phyloP scores from a whole-genome alignment of 108 stramenopile species.

The Phaeodactylum tricornutum region DNA sequence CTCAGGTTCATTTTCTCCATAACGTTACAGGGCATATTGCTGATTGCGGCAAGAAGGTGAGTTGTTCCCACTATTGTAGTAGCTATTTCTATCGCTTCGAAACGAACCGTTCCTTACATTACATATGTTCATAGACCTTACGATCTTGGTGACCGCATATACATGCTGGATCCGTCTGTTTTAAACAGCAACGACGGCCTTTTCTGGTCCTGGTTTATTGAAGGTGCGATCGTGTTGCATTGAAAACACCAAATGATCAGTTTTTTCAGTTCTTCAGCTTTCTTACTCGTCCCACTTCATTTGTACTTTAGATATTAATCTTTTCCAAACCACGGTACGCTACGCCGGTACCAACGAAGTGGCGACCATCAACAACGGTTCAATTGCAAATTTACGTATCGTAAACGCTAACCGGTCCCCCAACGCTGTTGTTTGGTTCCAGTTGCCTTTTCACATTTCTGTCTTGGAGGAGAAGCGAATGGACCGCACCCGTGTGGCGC shows the following conservation, averaged over 20 bases:
- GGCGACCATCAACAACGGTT: conserved; percentile 51
- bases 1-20: not conserved
- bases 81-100: not conserved
- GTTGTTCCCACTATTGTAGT: not conserved
- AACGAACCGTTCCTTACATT: not conserved
- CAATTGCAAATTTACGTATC: conserved; percentile 40
- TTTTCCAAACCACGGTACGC: conserved; percentile 57
- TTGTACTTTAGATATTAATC: conserved; percentile 30
- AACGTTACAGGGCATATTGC: conserved; percentile 34
- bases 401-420: conserved; percentile 51
- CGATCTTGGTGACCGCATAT: conserved; percentile 74
- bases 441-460: conserved; percentile 25
- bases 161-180: conserved; percentile 26
- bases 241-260: not conserved
- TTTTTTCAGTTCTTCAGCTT: not conserved
- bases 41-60: conserved; percentile 46
- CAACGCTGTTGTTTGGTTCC: conserved; percentile 39
- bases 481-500: conserved; percentile 31
- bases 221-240: conserved; percentile 26
- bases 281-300: not conserved
- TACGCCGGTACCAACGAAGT: conserved; percentile 56
- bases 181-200: conserved; percentile 16
- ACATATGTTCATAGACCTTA: conserved; percentile 31
- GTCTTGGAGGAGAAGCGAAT: conserved; percentile 35
- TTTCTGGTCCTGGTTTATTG: conserved; percentile 57